These are phyloP conservation scores for Penicillium ochrochloron DNA, from an alignment of 495 filamentous ascomycete species.

Conservation along the genomic window DNA sequence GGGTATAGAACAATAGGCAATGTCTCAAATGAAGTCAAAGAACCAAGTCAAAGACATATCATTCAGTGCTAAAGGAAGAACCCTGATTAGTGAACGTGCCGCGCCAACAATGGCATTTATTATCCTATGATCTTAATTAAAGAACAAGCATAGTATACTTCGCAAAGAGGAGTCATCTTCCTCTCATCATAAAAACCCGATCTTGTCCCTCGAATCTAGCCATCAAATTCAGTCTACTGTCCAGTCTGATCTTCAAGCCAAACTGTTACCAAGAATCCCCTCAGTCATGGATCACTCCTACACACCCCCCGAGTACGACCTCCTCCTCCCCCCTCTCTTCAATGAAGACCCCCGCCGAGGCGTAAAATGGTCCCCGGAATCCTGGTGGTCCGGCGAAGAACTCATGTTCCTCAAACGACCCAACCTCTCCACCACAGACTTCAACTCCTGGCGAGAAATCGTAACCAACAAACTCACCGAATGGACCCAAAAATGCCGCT, in stretches of 20 bases:
- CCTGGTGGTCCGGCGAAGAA: not conserved
- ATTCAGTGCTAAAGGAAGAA: not conserved
- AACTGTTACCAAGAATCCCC: not conserved
- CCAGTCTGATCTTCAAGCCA: not conserved
- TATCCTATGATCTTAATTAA: not conserved
- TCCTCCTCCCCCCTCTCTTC: not conserved
- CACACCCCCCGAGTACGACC: not conserved
- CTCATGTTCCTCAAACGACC: not conserved
- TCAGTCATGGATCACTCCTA: not conserved
- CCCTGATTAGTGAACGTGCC: no score
- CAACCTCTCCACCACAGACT: not conserved
- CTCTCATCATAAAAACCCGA: not conserved
- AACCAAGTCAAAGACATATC: not conserved
- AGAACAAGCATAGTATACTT: not conserved
- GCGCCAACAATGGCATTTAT: no score
- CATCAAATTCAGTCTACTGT: not conserved
- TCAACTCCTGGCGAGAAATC: not conserved
- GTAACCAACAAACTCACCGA: not conserved
- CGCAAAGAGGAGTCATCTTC: not conserved
- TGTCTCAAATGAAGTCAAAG: not conserved
- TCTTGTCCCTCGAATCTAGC: not conserved
- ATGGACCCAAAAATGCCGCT: not conserved
- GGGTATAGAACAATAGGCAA: not conserved
- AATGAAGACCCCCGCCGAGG: not conserved
- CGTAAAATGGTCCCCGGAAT: not conserved